Evolutionary conservation across 176 grass and related monocot species (phyloP).

Genomic region (Stipa capillata): DNA sequence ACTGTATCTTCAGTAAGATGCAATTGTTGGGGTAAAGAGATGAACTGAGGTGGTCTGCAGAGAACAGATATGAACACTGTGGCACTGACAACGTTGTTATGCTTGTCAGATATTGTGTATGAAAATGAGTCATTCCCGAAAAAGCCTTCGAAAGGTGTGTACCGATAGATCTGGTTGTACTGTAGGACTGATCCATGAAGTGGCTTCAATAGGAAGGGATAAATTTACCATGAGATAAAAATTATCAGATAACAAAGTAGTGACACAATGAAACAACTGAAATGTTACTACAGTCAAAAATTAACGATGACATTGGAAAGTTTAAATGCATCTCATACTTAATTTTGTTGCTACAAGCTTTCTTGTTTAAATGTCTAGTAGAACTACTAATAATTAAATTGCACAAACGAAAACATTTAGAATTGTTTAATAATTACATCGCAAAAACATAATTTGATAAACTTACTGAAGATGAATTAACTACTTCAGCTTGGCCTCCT

Average conservation of each 20-base stretch:
- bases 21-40: conserved; percentile 57
- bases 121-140: conserved; percentile 69
- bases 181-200: conserved; percentile 53
- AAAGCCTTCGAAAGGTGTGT: conserved; percentile 73
- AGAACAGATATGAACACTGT: conserved; percentile 58
- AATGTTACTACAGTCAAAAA: neutral
- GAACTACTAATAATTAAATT: neutral
- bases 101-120: conserved; percentile 52
- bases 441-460: neutral
- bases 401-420: neutral
- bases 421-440: neutral
- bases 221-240: conserved; percentile 16
- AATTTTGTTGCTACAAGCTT: neutral
- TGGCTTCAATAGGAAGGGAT: conserved; percentile 37
- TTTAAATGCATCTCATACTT: neutral
- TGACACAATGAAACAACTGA: neutral
- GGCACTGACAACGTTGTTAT: conserved; percentile 42
- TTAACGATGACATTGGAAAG: neutral
- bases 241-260: neutral
- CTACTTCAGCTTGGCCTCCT: conserved; percentile 27
- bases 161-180: conserved; percentile 40
- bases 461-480: conserved; percentile 60
- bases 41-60: conserved; percentile 76
- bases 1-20: conserved; percentile 68
- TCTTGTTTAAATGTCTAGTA: neutral